phyloP scores from a whole-genome alignment of 1,284 basidiomycete species.

The Leccinum variabile region DNA sequence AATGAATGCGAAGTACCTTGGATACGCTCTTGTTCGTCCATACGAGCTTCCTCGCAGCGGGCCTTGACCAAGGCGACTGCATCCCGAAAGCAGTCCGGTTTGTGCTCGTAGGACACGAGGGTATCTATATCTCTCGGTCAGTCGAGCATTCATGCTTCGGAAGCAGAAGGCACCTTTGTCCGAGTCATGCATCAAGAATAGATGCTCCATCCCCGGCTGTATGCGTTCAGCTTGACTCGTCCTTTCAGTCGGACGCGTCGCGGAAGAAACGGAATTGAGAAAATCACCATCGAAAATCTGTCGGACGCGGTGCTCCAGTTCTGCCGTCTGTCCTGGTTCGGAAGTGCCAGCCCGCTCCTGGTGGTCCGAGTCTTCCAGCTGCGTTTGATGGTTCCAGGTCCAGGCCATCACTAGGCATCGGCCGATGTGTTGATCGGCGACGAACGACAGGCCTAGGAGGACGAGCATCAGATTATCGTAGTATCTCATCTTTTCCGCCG shows the following conservation, averaged over 20 bases:
- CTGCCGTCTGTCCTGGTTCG: neutral
- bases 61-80: slow-evolving; percentile 47
- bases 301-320: neutral
- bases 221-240: neutral
- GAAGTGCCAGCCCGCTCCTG: neutral
- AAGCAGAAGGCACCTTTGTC: neutral
- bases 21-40: slow-evolving; percentile 59
- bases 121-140: slow-evolving; percentile 16
- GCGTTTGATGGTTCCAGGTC: neutral
- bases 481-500: neutral
- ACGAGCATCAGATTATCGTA: neutral
- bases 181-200: neutral
- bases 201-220: neutral
- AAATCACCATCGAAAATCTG: neutral
- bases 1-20: slow-evolving; percentile 38
- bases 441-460: neutral
- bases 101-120: slow-evolving; percentile 33
- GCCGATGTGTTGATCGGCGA: neutral
- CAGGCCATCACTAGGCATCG: neutral
- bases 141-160: neutral
- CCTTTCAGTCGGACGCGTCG: neutral
- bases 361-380: neutral
- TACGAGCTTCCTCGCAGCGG: slow-evolving; percentile 56
- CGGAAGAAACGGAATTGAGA: neutral
- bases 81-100: slow-evolving; percentile 64